These are phyloP conservation scores for Pseudophaeomoniella oleicola DNA, from an alignment of 2,329 filamentous ascomycete species.

Conservation along the genomic window DNA sequence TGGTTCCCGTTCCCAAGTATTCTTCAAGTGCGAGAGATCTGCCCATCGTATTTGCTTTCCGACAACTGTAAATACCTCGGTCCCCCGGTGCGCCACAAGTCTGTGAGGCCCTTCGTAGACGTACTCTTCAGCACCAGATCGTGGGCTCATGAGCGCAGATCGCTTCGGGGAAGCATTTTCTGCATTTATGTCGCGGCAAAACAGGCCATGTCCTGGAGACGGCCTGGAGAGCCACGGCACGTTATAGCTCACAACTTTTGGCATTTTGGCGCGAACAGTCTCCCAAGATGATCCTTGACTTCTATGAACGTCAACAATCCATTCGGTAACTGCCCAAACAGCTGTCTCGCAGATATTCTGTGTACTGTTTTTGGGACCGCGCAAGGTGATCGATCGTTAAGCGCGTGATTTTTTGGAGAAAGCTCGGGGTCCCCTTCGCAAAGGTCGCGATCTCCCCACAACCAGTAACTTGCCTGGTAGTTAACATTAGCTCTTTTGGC, in stretches of 20 bases:
- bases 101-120: constrained; percentile 27
- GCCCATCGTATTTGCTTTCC: constrained; percentile 89
- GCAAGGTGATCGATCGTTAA: no score
- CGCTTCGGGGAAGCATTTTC: constrained; percentile 15
- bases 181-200: constrained; percentile 38
- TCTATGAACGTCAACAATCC: no score
- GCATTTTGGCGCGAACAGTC: no score
- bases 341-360: no score
- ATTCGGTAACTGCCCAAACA: no score
- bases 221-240: constrained; percentile 74
- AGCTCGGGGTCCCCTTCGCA: no score
- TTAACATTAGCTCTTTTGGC: no score
- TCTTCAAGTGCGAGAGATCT: constrained; percentile 68
- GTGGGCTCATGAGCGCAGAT: constrained; percentile 18
- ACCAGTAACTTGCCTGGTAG: no score
- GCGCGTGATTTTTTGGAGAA: no score
- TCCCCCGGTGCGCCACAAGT: constrained; percentile 67
- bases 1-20: constrained; percentile 30
- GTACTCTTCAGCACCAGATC: constrained; percentile 28
- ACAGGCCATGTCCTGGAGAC: constrained; percentile 64
- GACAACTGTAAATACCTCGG: constrained; percentile 76
- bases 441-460: no score
- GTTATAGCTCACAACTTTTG: constrained; percentile 71
- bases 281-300: no score
- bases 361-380: no score